Evolutionary conservation across 1,284 basidiomycete genomes (phyloP).

Genomic region (Vanrija pseudolonga): DNA sequence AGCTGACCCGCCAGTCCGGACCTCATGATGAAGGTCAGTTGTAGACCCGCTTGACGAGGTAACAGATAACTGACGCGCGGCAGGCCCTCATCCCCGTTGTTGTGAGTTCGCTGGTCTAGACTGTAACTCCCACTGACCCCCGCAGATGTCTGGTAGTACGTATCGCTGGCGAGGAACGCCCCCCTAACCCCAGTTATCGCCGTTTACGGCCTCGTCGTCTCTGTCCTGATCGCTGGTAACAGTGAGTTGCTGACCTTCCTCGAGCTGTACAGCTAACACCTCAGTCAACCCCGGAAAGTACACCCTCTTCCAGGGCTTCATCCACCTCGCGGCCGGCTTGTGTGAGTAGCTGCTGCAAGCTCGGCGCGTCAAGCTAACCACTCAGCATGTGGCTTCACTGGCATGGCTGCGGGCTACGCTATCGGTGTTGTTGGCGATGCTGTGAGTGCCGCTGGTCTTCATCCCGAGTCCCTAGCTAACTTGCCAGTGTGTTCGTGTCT

Average conservation of each 20-base stretch:
- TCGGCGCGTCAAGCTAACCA: neutral
- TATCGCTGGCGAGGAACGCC: constrained; percentile 50
- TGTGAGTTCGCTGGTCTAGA: constrained; percentile 30
- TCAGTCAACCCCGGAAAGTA: constrained; percentile 59
- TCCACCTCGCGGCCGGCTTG: constrained; percentile 90
- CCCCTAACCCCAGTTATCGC: constrained; percentile 46
- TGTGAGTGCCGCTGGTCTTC: constrained; percentile 53
- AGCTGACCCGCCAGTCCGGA: constrained; percentile 62
- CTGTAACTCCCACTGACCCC: neutral
- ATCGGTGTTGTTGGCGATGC: constrained; percentile 95
- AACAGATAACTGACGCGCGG: constrained; percentile 1
- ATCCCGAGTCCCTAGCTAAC: neutral
- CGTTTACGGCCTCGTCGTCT: constrained; percentile 57
- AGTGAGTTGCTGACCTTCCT: constrained; percentile 50
- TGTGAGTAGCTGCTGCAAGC: constrained; percentile 33
- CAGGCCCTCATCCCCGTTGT: constrained; percentile 59
- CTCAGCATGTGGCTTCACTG: constrained; percentile 51
- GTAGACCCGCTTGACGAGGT: no score
- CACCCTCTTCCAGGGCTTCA: constrained; percentile 74
- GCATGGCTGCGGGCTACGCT: constrained; percentile 95
- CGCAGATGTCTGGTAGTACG: constrained; percentile 67
- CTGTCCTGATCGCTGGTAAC: constrained; percentile 63
- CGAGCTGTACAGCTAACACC: constrained; percentile 14
- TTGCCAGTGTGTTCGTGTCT: constrained; percentile 53
- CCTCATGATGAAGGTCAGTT: constrained; percentile 89